Evolutionary conservation across 78 protist species (phyloP).

Genomic region (Pigoraptor vietnamica): DNA sequence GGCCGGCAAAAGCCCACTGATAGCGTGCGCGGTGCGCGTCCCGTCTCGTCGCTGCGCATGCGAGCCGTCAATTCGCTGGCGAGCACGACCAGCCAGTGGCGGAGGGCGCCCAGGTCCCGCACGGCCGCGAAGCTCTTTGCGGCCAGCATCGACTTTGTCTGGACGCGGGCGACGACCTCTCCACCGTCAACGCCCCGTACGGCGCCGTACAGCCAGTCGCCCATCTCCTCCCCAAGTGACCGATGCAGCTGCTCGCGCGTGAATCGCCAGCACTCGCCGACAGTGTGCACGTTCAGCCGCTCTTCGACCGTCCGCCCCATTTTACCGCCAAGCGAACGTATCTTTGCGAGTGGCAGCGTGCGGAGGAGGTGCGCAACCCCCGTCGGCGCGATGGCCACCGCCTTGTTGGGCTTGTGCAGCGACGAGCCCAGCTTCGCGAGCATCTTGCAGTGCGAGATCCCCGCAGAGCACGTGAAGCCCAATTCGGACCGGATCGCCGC

Average conservation of each 20-base stretch:
- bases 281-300: background rate
- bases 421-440: background rate
- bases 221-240: background rate
- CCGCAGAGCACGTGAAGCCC: background rate
- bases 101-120: background rate
- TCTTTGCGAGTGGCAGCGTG: background rate
- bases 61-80: background rate
- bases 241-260: too few species aligned
- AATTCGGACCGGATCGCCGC: background rate
- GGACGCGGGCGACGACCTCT: background rate
- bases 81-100: background rate
- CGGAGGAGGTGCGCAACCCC: background rate
- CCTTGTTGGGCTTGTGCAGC: constrained; percentile 14
- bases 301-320: background rate
- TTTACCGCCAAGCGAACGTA: constrained; percentile 5
- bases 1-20: too few species aligned
- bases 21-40: too few species aligned
- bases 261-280: background rate
- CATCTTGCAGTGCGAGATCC: background rate
- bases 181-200: background rate
- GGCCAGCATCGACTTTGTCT: background rate
- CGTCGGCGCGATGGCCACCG: background rate
- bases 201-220: background rate
- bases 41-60: background rate
- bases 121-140: background rate